These are phyloP conservation scores for Scytalidium sp. DNA, from an alignment of 2,329 filamentous ascomycete species.

Conservation along the genomic window DNA sequence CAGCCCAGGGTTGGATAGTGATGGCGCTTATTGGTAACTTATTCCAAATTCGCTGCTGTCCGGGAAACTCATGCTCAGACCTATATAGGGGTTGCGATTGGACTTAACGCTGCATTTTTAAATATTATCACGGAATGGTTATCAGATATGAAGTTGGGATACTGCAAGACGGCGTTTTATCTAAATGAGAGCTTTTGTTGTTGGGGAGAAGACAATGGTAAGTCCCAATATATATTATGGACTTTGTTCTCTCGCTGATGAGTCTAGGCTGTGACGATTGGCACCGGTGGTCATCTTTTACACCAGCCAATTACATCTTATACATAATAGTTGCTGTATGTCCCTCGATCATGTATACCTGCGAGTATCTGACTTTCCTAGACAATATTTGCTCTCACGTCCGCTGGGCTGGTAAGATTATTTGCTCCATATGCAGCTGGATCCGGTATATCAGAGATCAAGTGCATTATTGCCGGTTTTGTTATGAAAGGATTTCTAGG, in stretches of 20 bases:
- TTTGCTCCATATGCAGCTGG: slow-evolving; percentile 96
- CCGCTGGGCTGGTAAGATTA: slow-evolving; percentile 80
- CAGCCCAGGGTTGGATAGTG: slow-evolving; percentile 96
- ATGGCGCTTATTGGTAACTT: slow-evolving; percentile 74
- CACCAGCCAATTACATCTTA: slow-evolving; percentile 76
- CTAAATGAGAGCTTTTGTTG: slow-evolving; percentile 97
- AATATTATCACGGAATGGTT: slow-evolving; percentile 98
- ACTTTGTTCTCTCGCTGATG: slow-evolving; percentile 17
- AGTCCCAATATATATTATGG: slow-evolving; percentile 10
- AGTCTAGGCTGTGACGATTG: slow-evolving; percentile 76
- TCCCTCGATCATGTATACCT: slow-evolving; percentile 4
- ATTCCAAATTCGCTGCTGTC: not conserved
- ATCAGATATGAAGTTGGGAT: slow-evolving; percentile 91
- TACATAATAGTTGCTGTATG: slow-evolving; percentile 82
- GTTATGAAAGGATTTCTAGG: slow-evolving; percentile 99
- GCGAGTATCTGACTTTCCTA: slow-evolving; percentile 31
- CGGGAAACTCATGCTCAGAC: not conserved
- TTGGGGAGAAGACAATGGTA: slow-evolving; percentile 88
- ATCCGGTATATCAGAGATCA: slow-evolving; percentile 97
- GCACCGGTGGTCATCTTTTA: slow-evolving; percentile 82
- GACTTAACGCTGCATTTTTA: slow-evolving; percentile 85
- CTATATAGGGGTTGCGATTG: slow-evolving; percentile 70
- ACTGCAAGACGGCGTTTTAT: slow-evolving; percentile 94
- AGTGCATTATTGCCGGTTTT: slow-evolving; percentile 97
- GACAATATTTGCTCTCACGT: slow-evolving; percentile 76